phyloP scores from a whole-genome alignment of 2,329 filamentous ascomycete genomes.

The Hymenotorrendiella dingleyae region DNA sequence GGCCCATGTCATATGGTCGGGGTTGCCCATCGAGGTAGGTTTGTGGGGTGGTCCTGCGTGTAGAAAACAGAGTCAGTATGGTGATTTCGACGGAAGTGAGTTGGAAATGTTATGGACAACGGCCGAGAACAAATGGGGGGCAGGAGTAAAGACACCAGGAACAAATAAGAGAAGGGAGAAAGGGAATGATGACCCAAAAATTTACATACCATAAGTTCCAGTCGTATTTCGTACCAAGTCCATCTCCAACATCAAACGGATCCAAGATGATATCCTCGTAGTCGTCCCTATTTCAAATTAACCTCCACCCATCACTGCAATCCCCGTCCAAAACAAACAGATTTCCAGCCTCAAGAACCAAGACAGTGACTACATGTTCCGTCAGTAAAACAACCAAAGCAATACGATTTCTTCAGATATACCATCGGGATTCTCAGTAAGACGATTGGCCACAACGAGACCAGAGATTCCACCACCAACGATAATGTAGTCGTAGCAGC shows the following conservation, averaged over 20 bases:
- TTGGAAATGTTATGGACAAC: too few relatives aligned
- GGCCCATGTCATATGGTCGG: slow-evolving; percentile 19
- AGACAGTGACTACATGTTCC: slow-evolving; percentile 18
- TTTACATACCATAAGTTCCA: slow-evolving; percentile 37
- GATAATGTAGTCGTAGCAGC: slow-evolving; percentile 36
- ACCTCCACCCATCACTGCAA: too few relatives aligned
- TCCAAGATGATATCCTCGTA: slow-evolving; percentile 22
- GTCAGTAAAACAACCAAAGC: slow-evolving; percentile 1
- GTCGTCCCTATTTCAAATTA: slow-evolving; percentile 23
- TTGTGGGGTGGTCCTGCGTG: slow-evolving; percentile 36
- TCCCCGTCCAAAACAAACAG: slow-evolving; percentile 18
- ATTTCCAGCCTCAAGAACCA: slow-evolving; percentile 23
- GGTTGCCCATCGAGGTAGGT: slow-evolving; percentile 25
- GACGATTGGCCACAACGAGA: slow-evolving; percentile 37
- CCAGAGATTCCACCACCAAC: slow-evolving; percentile 43
- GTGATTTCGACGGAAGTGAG: too few relatives aligned
- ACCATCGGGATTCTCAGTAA: slow-evolving; percentile 34
- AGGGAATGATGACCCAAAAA: too few relatives aligned
- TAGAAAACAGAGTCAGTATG: too few relatives aligned
- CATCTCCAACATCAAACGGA: slow-evolving; percentile 22
- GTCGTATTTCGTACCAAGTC: slow-evolving; percentile 35
- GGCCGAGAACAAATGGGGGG: too few relatives aligned
- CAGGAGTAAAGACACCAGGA: too few relatives aligned
- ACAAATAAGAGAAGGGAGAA: too few relatives aligned
- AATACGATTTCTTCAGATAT: not conserved